Evolutionary conservation across 208 protist genomes (phyloP).

Genomic region (Angomonas desouzai): DNA sequence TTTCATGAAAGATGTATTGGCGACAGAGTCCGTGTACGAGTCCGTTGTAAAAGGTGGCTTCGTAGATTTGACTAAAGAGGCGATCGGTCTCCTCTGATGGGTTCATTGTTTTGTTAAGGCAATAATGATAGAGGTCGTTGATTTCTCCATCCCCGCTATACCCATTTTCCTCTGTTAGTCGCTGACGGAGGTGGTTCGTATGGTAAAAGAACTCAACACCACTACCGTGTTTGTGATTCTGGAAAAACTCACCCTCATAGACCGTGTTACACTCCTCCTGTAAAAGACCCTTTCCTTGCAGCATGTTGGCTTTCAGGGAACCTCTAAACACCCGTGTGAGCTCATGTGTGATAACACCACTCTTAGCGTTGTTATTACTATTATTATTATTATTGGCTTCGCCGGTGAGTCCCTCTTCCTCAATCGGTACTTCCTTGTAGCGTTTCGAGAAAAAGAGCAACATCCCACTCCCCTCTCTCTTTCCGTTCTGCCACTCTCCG

Average conservation of each 20-base stretch:
- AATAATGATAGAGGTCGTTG: background rate
- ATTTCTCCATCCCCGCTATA: background rate
- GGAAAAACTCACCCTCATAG: constrained; percentile 66
- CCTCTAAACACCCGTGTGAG: constrained; percentile 31
- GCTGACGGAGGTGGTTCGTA: background rate
- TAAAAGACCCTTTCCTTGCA: constrained; percentile 30
- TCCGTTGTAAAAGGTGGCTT: background rate
- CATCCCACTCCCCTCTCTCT: constrained; percentile 74
- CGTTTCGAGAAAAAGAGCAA: constrained; percentile 16
- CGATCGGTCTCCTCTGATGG: background rate
- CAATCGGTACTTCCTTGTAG: background rate
- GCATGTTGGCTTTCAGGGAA: constrained; percentile 23
- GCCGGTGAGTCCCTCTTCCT: background rate
- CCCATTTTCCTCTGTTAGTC: background rate
- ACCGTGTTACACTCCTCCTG: constrained; percentile 22
- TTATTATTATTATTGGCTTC: no score
- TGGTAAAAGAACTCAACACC: constrained; percentile 42
- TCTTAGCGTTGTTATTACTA: no score
- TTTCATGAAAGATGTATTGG: constrained; percentile 8
- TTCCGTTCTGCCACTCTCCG: constrained; percentile 74
- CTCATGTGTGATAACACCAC: background rate
- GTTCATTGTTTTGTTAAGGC: background rate
- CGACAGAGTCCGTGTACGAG: background rate
- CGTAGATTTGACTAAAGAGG: background rate
- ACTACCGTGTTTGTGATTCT: constrained; percentile 60